These are phyloP conservation scores for Pythium sukuiense DNA, from an alignment of 352 stramenopile genomes.

Conservation along the genomic window DNA sequence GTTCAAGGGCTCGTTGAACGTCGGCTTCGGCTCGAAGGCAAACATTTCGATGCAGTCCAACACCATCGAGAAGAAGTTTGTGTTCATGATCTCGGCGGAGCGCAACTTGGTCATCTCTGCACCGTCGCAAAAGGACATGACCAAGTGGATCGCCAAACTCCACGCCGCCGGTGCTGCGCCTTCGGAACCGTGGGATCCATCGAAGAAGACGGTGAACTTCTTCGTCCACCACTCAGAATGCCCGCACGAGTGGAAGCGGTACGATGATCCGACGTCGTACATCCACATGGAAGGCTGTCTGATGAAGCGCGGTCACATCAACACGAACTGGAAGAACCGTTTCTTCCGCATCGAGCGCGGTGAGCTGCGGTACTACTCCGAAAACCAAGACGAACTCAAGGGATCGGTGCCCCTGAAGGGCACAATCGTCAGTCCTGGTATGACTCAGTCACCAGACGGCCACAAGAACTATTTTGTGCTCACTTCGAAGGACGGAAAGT, in stretches of 20 bases:
- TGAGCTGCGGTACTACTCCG: conserved; percentile 81
- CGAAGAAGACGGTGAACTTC: conserved; percentile 82
- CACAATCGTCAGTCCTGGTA: conserved; percentile 80
- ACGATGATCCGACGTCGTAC: conserved; percentile 83
- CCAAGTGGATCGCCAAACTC: conserved; percentile 80
- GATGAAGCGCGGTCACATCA: conserved; percentile 79
- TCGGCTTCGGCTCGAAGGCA: conserved; percentile 64
- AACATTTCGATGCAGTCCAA: conserved; percentile 86
- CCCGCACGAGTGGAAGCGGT: conserved; percentile 84
- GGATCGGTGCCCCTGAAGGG: conserved; percentile 73
- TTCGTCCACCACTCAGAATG: conserved; percentile 69
- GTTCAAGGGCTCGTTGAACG: conserved; percentile 78
- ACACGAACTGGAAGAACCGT: conserved; percentile 89
- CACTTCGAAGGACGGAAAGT: conserved; percentile 76
- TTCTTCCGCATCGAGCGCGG: conserved; percentile 87
- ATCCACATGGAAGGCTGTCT: conserved; percentile 87
- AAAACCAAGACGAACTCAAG: conserved; percentile 74
- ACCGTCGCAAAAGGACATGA: conserved; percentile 71
- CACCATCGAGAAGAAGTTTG: conserved; percentile 74
- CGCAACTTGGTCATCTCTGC: conserved; percentile 86
- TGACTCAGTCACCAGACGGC: conserved; percentile 78
- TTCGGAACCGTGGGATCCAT: conserved; percentile 71
- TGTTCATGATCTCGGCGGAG: conserved; percentile 79
- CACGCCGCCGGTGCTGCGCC: conserved; percentile 68
- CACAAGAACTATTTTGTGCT: conserved; percentile 87